Percentiles rank a stretch among this genome's conserved stretches.
Conservation (phyloP, 225 moss, liverwort and hornwort species). For the Sphagnum contortum region DNA sequence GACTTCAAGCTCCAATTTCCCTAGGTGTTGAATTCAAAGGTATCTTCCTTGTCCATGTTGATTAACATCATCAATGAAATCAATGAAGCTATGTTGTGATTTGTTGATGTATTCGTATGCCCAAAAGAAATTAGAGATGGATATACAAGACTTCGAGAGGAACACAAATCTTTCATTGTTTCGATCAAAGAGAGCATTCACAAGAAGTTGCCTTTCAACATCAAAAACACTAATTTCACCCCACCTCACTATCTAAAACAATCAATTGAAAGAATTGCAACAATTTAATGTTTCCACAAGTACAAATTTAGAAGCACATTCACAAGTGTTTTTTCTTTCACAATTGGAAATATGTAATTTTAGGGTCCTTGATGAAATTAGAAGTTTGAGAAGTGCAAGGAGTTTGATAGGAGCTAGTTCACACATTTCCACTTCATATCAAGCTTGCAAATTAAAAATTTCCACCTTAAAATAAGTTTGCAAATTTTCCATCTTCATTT, state of each 20-base stretch:
- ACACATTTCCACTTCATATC: too few relatives aligned
- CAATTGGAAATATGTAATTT: too few relatives aligned
- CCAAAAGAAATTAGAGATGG: conserved; percentile 19
- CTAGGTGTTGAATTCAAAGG: conserved; percentile 16
- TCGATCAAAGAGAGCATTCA: conserved; percentile 32
- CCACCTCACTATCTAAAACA: conserved; percentile 22
- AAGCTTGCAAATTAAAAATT: too few relatives aligned
- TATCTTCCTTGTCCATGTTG: conserved; percentile 28
- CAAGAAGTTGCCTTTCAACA: conserved; percentile 33
- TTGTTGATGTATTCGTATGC: conserved; percentile 31
- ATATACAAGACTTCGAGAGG: conserved; percentile 42
- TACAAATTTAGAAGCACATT: not conserved
- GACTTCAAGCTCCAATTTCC: conserved; percentile 29
- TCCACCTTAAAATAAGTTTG: not conserved
- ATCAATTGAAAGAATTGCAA: not conserved
- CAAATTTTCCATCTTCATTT: not conserved
- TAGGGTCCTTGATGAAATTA: not conserved
- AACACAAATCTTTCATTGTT: conserved; percentile 32
- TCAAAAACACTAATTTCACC: conserved; percentile 15
- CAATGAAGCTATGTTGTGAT: conserved; percentile 37
- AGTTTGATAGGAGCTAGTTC: not conserved
- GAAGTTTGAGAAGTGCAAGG: not conserved
- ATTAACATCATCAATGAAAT: not conserved
- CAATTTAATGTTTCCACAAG: not conserved
- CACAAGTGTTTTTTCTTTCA: too few relatives aligned